Evolutionary conservation across 2,329 filamentous ascomycete genomes (phyloP).

Genomic region (Aspergillus sergii): DNA sequence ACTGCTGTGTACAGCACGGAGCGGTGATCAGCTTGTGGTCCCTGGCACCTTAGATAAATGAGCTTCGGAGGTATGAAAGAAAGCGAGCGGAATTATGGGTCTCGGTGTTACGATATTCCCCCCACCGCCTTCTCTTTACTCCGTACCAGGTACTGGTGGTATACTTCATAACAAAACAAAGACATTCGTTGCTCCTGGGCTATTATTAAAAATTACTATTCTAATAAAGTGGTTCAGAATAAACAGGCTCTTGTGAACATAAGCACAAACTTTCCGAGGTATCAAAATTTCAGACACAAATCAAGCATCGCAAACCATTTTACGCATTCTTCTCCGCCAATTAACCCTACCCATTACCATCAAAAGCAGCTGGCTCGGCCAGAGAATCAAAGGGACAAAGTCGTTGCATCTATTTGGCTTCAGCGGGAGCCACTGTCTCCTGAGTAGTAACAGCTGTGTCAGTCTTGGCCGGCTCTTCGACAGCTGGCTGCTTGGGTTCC

Average conservation of each 20-base stretch:
- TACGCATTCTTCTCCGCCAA: constrained; percentile 16
- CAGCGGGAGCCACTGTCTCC: constrained; percentile 13
- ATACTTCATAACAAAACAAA: not conserved
- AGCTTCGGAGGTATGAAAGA: not conserved
- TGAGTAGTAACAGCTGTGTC: constrained; percentile 25
- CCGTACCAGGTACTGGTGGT: no score
- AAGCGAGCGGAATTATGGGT: not conserved
- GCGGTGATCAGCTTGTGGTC: not conserved
- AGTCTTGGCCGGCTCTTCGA: constrained; percentile 21
- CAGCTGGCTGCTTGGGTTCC: constrained; percentile 13
- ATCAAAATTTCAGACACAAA: constrained; percentile 22
- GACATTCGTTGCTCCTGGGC: not conserved
- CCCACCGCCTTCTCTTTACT: not conserved
- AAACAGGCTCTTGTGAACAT: constrained; percentile 8
- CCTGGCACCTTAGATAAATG: not conserved
- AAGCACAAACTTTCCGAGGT: constrained; percentile 17
- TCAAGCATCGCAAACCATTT: constrained; percentile 15
- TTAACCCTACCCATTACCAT: constrained; percentile 15
- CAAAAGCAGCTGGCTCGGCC: not conserved
- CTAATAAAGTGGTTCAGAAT: not conserved
- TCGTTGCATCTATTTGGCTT: constrained; percentile 18
- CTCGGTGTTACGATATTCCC: constrained; percentile 1
- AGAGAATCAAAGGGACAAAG: not conserved
- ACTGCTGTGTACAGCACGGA: not conserved
- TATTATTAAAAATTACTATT: constrained; percentile 10